A percentile compares a stretch with the other conserved stretches of the same genome.
phyloP scores from a whole-genome alignment of 2,329 filamentous ascomycete species.

The Tympanopsis confertula region DNA sequence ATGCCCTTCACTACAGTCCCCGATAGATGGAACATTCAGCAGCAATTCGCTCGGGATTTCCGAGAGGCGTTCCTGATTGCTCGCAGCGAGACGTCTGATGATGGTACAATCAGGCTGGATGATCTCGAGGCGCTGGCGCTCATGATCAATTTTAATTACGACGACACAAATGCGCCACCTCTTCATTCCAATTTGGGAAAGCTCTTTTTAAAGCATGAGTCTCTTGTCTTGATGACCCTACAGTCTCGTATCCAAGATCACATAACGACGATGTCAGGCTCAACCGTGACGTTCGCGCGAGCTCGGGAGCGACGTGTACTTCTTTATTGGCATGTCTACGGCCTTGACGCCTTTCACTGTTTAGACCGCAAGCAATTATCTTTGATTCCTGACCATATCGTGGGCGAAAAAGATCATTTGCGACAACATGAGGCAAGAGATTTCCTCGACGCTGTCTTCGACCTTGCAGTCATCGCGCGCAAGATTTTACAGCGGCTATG shows the following conservation, averaged over 20 bases:
- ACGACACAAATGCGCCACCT: neutral
- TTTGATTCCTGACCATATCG: constrained; percentile 6
- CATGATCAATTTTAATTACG: constrained; percentile 9
- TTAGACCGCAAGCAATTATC: constrained; percentile 8
- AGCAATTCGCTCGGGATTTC: constrained; percentile 9
- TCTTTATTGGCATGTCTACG: constrained; percentile 10
- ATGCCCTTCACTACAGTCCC: constrained; percentile 7
- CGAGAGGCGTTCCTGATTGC: constrained; percentile 7
- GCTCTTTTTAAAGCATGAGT: constrained; percentile 11
- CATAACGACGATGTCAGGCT: too few species aligned
- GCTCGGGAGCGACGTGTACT: constrained; percentile 6
- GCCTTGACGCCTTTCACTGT: constrained; percentile 9
- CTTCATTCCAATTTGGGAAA: constrained; percentile 6
- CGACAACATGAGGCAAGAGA: constrained; percentile 3
- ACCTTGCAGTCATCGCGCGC: constrained; percentile 8
- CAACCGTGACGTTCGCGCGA: neutral
- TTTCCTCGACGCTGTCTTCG: constrained; percentile 10
- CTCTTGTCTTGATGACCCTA: constrained; percentile 11
- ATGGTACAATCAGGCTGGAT: constrained; percentile 5
- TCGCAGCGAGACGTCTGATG: constrained; percentile 4
- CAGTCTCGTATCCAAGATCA: constrained; percentile 2
- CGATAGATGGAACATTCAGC: constrained; percentile 9
- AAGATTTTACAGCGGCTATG: constrained; percentile 4
- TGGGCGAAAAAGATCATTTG: neutral
- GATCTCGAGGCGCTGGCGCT: constrained; percentile 10